A percentile compares a stretch with the other conserved stretches of the same genome.
phyloP scores from a whole-genome alignment of 139 green algal genomes.

The Ulvella scutata region DNA sequence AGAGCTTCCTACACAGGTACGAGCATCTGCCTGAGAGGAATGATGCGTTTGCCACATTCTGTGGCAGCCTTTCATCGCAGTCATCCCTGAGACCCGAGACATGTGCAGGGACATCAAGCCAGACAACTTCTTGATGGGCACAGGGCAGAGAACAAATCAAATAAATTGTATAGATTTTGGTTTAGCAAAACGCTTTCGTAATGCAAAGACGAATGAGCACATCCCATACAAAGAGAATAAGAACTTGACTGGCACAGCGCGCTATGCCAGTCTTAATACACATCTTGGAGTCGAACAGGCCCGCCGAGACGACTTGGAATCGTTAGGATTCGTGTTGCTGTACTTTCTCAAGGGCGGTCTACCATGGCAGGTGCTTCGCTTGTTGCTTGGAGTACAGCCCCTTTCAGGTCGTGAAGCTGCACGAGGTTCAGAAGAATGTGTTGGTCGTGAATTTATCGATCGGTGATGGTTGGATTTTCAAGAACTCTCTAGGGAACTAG shows the following conservation, averaged over 20 bases:
- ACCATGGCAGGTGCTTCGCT: slow-evolving; percentile 73
- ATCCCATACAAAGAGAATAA: slow-evolving; percentile 77
- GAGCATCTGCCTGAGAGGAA: not conserved
- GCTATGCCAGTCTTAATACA: slow-evolving; percentile 98
- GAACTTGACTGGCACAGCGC: slow-evolving; percentile 95
- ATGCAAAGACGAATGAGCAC: slow-evolving; percentile 97
- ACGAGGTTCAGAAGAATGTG: no score
- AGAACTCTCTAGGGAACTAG: no score
- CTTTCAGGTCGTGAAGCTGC: no score
- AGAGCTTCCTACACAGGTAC: slow-evolving; percentile 89
- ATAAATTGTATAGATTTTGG: slow-evolving; percentile 99
- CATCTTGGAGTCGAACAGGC: slow-evolving; percentile 99
- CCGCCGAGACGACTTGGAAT: slow-evolving; percentile 89
- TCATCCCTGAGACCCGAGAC: not conserved
- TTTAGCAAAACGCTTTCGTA: slow-evolving; percentile 98
- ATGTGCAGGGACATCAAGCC: slow-evolving; percentile 47
- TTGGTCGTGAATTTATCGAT: no score
- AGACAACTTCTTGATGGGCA: slow-evolving; percentile 65
- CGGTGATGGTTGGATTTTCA: no score
- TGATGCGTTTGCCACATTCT: not conserved
- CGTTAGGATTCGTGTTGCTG: slow-evolving; percentile 72
- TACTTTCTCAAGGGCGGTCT: slow-evolving; percentile 95
- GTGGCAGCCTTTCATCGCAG: not conserved
- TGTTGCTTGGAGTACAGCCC: no score
- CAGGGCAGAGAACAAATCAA: slow-evolving; percentile 34